Evolutionary conservation across 768 basidiomycete species (phyloP), one percentile per base, ranked within the genome.

Genomic region (Amanita thiersii): DNA sequence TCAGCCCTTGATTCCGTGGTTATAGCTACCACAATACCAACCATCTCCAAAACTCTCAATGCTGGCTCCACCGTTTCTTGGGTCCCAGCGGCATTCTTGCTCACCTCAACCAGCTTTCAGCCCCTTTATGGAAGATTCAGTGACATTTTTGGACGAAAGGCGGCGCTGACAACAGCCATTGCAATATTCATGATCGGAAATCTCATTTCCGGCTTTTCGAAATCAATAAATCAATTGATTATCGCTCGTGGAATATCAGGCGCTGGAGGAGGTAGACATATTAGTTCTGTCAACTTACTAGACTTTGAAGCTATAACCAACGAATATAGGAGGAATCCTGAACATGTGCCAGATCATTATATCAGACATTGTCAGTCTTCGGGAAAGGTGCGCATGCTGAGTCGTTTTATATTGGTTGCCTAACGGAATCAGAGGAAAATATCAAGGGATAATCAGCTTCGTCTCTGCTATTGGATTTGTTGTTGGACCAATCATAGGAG

Each of bases 1-100:
- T 73, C 79, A 4, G 63, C 76, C 0, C 60, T 84, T 0, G 83
- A 86, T 54, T 79, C 82, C 8, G 83, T 83, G 5, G 79, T 85
- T 36, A 75, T 85, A 6, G 79, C 81, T 0, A 86, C 84, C 0
- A 78, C 82, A 1, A 61, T 87, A n/a, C 81, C 84, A 0, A 82
- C 77, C 0, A 75, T 88, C 35, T 77, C 82, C 3, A 51, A 69
- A 15, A 69, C 72, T 2, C 86, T 86, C 58, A 65, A 78, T 39
- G 77, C 82, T 0, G 76, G 80, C 3, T 68, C 75, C 3, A 67
- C 79, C 18, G 62, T 68, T 18, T 79, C 77, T 4, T 86, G 81
- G 83, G 81, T 86, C 2, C 83, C 81, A 0, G 81, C 81, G 0
- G 73, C 75, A 0, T 86, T 85, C 51, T 68, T 87, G 24, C 62